Conservation (phyloP, 2,329 filamentous ascomycete genomes). For the Amauroascus verrucosus region DNA sequence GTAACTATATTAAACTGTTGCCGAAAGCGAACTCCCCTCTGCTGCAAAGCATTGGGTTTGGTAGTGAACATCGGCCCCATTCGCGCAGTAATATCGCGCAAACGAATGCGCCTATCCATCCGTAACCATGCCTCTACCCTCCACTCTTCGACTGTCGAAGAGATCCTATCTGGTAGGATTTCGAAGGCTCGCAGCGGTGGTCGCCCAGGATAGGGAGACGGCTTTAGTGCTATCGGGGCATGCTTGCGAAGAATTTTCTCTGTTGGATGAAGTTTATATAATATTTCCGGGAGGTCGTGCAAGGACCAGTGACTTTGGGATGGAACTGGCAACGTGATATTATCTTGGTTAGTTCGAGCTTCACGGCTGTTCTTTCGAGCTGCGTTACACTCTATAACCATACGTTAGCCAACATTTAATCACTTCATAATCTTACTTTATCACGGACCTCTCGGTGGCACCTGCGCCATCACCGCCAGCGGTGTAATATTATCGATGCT, state of each 20-base stretch:
- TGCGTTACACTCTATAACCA: not conserved
- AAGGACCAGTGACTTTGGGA: constrained; percentile 21
- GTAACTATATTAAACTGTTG: constrained; percentile 21
- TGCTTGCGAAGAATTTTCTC: not conserved
- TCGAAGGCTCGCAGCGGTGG: constrained; percentile 17
- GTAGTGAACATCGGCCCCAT: constrained; percentile 21
- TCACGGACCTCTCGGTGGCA: not conserved
- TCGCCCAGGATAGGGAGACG: constrained; percentile 14
- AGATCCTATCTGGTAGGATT: constrained; percentile 25
- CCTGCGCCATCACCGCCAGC: too few species aligned
- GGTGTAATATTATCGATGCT: too few species aligned
- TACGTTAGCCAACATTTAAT: not conserved
- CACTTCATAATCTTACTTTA: not conserved
- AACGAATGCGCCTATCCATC: constrained; percentile 22
- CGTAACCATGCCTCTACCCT: constrained; percentile 28
- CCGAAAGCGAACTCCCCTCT: constrained; percentile 22
- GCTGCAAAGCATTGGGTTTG: constrained; percentile 23
- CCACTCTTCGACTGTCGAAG: constrained; percentile 25
- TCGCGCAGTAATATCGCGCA: constrained; percentile 23
- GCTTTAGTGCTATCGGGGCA: constrained; percentile 10
- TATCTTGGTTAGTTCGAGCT: not conserved
- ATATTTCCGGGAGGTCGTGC: constrained; percentile 21
- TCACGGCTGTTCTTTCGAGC: constrained; percentile 5
- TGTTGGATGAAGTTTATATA: constrained; percentile 17
- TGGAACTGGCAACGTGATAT: constrained; percentile 13